These are phyloP conservation scores for Euphorbia tirucalli DNA, from an alignment of 345 rosid genomes.

Conservation along the genomic window DNA sequence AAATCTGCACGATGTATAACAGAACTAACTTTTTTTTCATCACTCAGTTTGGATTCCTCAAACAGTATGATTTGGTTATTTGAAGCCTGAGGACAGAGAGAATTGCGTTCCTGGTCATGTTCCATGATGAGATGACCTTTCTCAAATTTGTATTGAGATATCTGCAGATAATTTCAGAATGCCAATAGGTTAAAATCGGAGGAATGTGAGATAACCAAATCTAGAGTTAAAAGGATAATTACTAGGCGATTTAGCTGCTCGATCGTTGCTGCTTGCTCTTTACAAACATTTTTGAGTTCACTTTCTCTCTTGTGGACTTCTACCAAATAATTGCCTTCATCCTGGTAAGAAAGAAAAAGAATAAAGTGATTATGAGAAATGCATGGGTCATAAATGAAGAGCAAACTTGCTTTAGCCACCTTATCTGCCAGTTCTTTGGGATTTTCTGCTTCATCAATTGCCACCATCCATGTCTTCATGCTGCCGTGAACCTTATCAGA, in stretches of 20 bases:
- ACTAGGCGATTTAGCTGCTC: conserved; percentile 63
- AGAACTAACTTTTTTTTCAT: conserved; percentile 36
- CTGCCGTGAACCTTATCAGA: conserved; percentile 43
- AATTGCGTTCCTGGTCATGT: neutral
- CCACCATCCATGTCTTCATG: conserved; percentile 50
- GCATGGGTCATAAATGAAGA: neutral
- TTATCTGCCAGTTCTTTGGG: conserved; percentile 4
- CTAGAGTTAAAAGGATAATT: conserved; percentile 19
- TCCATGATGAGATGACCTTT: no score
- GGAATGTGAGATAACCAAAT: neutral
- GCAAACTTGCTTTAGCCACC: conserved; percentile 27
- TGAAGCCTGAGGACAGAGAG: conserved; percentile 10
- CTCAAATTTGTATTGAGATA: conserved; percentile 50
- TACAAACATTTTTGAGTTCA: conserved; percentile 66
- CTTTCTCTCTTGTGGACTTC: conserved; percentile 42
- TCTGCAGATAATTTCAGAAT: conserved; percentile 41
- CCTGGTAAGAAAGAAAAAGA: conserved; percentile 41
- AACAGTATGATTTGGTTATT: conserved; percentile 29
- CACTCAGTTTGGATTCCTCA: conserved; percentile 29
- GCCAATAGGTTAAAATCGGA: conserved; percentile 7
- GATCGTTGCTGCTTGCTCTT: conserved; percentile 78
- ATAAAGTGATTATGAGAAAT: neutral
- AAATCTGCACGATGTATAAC: neutral
- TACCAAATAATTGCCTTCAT: conserved; percentile 25
- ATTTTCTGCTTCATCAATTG: conserved; percentile 27